phyloP scores from a whole-genome alignment of 225 moss, liverwort and hornwort genomes.

The Sphagnum tenellum region DNA sequence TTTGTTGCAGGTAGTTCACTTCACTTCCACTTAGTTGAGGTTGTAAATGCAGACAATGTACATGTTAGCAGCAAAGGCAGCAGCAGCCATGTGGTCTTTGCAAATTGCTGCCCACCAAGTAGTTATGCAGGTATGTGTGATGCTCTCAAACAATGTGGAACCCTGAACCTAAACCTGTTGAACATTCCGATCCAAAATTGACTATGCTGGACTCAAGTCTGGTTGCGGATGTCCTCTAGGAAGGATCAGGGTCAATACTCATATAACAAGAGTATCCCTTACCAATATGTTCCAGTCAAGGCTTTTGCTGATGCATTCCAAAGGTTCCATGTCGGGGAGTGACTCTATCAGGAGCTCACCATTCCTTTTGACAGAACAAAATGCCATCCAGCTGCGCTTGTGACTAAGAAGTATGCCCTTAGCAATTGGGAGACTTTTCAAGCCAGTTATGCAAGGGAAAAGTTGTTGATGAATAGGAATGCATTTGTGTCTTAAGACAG shows the following conservation, averaged over 20 bases:
- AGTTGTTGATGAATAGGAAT: conserved; percentile 38
- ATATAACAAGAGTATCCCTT: conserved; percentile 25
- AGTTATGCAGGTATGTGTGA: conserved; percentile 50
- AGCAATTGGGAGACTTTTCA: conserved; percentile 45
- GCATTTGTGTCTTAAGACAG: conserved; percentile 60
- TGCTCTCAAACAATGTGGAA: no score
- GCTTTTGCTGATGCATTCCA: conserved; percentile 36
- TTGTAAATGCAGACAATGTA: conserved; percentile 9
- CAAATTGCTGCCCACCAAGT: conserved; percentile 76
- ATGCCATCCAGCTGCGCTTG: conserved; percentile 68
- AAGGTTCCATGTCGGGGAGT: conserved; percentile 49
- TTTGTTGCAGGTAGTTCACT: no score
- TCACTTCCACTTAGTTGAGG: no score
- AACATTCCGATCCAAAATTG: no score
- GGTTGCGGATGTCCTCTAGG: conserved; percentile 46
- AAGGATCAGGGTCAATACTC: conserved; percentile 87
- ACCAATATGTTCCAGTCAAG: conserved; percentile 41
- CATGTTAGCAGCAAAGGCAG: conserved; percentile 56
- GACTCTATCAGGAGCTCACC: conserved; percentile 30
- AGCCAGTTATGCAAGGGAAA: conserved; percentile 63
- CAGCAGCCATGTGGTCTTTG: conserved; percentile 54
- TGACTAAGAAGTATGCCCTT: conserved; percentile 54
- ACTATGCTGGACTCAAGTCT: no score
- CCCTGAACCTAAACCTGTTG: no score
- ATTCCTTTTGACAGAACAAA: conserved; percentile 45